Evolutionary conservation across 1,284 basidiomycete species (phyloP).

Genomic region (Coniferiporia weirii): DNA sequence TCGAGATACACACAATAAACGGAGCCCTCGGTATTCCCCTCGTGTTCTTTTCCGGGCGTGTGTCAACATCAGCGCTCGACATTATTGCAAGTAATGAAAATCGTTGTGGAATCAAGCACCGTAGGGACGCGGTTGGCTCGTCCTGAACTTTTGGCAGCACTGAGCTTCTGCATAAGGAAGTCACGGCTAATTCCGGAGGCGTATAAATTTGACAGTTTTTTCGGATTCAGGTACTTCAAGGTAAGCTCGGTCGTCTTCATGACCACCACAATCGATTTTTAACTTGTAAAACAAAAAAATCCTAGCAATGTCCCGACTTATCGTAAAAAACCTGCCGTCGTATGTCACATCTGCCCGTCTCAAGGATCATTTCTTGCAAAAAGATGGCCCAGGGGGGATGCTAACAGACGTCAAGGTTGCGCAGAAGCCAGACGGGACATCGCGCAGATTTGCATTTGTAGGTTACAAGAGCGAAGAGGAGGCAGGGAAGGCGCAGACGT

Average conservation of each 20-base stretch:
- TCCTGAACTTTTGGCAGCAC: background rate
- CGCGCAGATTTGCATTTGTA: conserved; percentile 87
- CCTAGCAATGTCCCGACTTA: conserved; percentile 80
- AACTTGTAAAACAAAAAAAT: background rate
- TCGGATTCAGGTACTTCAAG: background rate
- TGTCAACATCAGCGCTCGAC: conserved; percentile 37
- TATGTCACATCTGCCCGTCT: conserved; percentile 67
- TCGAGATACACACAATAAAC: conserved; percentile 72
- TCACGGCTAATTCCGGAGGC: conserved; percentile 6
- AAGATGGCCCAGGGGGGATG: conserved; percentile 55
- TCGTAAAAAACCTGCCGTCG: conserved; percentile 84
- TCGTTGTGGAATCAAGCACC: background rate
- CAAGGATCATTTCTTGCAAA: conserved; percentile 64
- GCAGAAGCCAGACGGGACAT: conserved; percentile 70
- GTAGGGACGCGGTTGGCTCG: background rate
- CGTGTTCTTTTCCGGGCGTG: conserved; percentile 65
- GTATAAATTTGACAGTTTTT: conserved; percentile 2
- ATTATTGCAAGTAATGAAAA: conserved; percentile 24
- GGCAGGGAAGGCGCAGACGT: conserved; percentile 71
- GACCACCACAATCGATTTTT: conserved; percentile 4
- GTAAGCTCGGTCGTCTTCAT: conserved; percentile 13
- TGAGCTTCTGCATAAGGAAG: background rate
- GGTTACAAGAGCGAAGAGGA: conserved; percentile 84
- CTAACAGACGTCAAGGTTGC: conserved; percentile 90
- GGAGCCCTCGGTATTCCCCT: conserved; percentile 93